Evolutionary conservation across 2,329 filamentous ascomycete species (phyloP), one percentile per base, ranked within the genome.

Genomic region (Plectosphaerella sp.): DNA sequence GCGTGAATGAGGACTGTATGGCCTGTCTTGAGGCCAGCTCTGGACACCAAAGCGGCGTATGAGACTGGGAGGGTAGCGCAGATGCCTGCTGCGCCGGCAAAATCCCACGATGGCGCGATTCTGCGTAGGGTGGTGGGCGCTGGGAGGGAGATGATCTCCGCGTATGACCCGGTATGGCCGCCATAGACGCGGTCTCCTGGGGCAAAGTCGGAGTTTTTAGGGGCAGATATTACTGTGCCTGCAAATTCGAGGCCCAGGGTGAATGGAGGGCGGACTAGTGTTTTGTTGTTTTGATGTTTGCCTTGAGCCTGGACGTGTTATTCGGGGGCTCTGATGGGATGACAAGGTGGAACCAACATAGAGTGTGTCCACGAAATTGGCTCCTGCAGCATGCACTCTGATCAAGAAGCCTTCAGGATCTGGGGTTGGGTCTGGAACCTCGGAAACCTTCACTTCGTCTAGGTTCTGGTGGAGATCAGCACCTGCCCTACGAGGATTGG

Each of bases 341-440:
- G 14, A 10, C 4, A 25, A 7, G 35, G 43, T 22, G 11, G 5
- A 2, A 48, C 64, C 20, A 56, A 72, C 69, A 61, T 84, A 84
- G 46, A 85, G 72, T 9, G 81, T 74, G 59, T 85, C 82, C 47
- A 83, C 80, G 60, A 82, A 83, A 50, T 83, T 84, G 20, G 83
- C 69, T 4, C 79, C 78, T 50, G 77, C 76, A 53, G 81, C 79
- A 2, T 76, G 76, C 49, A 84, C 74, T 52, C 61, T 59, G 50
- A 68, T 56, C 48, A 66, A 59, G 9, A 64, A 52, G 14, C 62
- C 55, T 47, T 61, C 51, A 12, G 46, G 14, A n/a, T 42, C 50
- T 6, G 55, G 52, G 16, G 45, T 39, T 2, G 62, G 63, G 11
- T 25, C 18, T 1, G 64, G 56, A 20, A 63, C 50, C 5, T 62